Conservation (phyloP, 331 rosid genomes). For the Erythrophleum ivorense region DNA sequence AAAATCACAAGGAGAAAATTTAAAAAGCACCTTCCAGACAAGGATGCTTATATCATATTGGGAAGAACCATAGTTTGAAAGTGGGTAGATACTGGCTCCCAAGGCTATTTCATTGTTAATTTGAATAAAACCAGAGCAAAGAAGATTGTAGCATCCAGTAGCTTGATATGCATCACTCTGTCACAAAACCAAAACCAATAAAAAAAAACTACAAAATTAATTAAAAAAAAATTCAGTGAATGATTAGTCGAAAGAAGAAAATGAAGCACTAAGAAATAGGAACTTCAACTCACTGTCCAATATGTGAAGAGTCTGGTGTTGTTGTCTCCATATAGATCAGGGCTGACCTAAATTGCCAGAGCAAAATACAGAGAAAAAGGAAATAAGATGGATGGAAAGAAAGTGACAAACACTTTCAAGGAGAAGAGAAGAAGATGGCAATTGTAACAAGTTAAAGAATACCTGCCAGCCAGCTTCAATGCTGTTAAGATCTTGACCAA, state of each 20-base stretch:
- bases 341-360: slow-evolving; percentile 54
- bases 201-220: slow-evolving; percentile 29
- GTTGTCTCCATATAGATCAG: slow-evolving; percentile 63
- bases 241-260: slow-evolving; percentile 15
- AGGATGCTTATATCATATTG: slow-evolving; percentile 64
- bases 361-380: slow-evolving; percentile 27
- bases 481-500: slow-evolving; percentile 59
- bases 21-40: slow-evolving; percentile 56
- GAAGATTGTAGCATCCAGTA: slow-evolving; percentile 66
- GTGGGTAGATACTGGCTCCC: slow-evolving; percentile 62
- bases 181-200: slow-evolving; percentile 1
- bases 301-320: slow-evolving; percentile 65
- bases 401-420: slow-evolving; percentile 6
- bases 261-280: slow-evolving; percentile 10
- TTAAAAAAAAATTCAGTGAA: slow-evolving; percentile 21
- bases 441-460: slow-evolving; percentile 18
- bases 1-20: background rate
- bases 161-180: slow-evolving; percentile 74
- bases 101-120: slow-evolving; percentile 56
- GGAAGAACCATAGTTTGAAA: slow-evolving; percentile 56
- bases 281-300: slow-evolving; percentile 56
- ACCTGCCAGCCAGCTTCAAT: slow-evolving; percentile 72
- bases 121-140: slow-evolving; percentile 64
- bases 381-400: slow-evolving; percentile 22
- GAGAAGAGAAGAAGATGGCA: slow-evolving; percentile 36